A percentile compares a stretch with the other conserved stretches of the same genome.
Conservation (phyloP, 306 rosid species). For the Lathyrus aphaca region DNA sequence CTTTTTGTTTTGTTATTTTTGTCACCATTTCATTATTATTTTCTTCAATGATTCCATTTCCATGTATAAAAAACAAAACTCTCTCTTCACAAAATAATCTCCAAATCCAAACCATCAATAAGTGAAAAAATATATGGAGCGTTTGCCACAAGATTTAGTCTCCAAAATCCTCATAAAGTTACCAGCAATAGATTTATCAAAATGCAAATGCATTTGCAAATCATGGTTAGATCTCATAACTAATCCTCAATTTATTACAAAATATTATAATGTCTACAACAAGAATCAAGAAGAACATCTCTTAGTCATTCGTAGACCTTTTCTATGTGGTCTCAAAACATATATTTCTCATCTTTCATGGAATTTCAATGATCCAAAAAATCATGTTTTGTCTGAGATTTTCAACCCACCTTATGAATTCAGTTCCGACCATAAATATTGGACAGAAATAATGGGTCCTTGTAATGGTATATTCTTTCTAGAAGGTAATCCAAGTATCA, state of each 20-base stretch:
- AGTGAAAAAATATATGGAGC: conserved; percentile 5
- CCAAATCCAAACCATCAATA: no score
- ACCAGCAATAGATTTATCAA: conserved; percentile 21
- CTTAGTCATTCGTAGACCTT: conserved; percentile 39
- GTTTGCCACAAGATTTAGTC: conserved; percentile 34
- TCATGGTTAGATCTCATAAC: conserved; percentile 39
- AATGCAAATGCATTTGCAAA: conserved; percentile 32
- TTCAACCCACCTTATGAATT: conserved; percentile 26
- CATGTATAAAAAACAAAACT: background rate
- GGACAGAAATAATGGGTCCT: conserved; percentile 43
- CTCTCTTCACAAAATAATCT: background rate
- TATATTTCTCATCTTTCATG: conserved; percentile 25
- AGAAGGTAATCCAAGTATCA: conserved; percentile 37
- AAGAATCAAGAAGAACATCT: background rate
- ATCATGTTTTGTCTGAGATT: background rate
- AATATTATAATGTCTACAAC: conserved; percentile 18
- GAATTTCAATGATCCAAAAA: background rate
- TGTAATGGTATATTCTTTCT: conserved; percentile 40
- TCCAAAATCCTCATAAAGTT: conserved; percentile 40
- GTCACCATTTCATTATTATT: background rate
- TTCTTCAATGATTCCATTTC: background rate
- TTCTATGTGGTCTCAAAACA: conserved; percentile 33
- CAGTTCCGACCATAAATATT: conserved; percentile 37
- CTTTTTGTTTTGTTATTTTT: background rate
- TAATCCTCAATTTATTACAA: conserved; percentile 28